A percentile compares a stretch with the other conserved stretches of the same genome.
Conservation (phyloP, 768 basidiomycete genomes). For the Lanmaoa pseudosensibilis region DNA sequence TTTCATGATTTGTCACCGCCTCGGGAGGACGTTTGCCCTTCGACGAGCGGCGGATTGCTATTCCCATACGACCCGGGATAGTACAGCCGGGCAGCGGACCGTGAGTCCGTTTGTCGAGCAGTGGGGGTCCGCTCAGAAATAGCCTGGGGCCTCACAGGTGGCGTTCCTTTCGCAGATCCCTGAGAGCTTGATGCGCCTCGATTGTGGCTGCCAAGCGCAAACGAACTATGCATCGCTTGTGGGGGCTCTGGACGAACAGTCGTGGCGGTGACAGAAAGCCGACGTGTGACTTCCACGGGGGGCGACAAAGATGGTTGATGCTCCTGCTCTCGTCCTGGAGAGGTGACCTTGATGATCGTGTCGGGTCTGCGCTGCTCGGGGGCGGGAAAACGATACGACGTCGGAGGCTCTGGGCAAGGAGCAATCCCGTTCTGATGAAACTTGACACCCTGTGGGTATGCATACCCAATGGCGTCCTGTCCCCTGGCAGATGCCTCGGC, state of each 20-base stretch:
- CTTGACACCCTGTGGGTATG: constrained; percentile 23
- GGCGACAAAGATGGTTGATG: constrained; percentile 40
- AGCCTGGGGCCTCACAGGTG: constrained; percentile 17
- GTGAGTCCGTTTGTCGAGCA: constrained; percentile 24
- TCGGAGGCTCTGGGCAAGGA: constrained; percentile 31
- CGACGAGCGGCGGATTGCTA: constrained; percentile 6
- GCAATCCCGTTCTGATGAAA: constrained; percentile 41
- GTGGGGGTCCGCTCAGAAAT: constrained; percentile 20
- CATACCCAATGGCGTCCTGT: constrained; percentile 16
- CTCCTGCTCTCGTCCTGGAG: constrained; percentile 46
- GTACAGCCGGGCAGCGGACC: constrained; percentile 18
- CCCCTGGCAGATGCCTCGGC: constrained; percentile 20
- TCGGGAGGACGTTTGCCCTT: constrained; percentile 16
- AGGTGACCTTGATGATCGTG: constrained; percentile 36
- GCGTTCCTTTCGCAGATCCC: constrained; percentile 21
- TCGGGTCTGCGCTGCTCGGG: constrained; percentile 38
- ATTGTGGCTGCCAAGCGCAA: constrained; percentile 19
- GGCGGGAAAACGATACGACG: constrained; percentile 51
- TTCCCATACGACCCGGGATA: constrained; percentile 26
- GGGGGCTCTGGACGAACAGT: constrained; percentile 44
- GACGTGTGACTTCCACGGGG: constrained; percentile 48
- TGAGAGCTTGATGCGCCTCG: constrained; percentile 19
- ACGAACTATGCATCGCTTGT: constrained; percentile 21
- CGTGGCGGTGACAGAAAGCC: constrained; percentile 47
- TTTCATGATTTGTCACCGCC: constrained; percentile 28